phyloP scores from a whole-genome alignment of 345 rosid species.

The Physaria fendleri region DNA sequence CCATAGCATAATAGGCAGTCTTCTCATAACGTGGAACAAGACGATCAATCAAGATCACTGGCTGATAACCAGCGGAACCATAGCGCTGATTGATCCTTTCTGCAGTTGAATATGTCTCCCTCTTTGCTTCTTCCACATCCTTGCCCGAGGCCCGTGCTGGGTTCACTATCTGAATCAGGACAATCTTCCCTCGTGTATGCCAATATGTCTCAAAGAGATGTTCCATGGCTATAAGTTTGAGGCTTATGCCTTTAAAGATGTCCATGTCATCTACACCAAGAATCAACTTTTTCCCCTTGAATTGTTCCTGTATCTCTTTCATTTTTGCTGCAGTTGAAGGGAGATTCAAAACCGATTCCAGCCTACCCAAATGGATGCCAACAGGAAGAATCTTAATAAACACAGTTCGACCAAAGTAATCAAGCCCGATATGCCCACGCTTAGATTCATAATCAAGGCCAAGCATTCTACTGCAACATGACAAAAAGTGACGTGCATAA shows the following conservation, averaged over 20 bases:
- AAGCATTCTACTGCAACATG: slow-evolving; percentile 83
- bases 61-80: slow-evolving; percentile 53
- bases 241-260: slow-evolving; percentile 74
- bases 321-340: slow-evolving; percentile 51
- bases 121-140: slow-evolving; percentile 71
- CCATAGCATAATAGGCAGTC: slow-evolving; percentile 71
- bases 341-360: slow-evolving; percentile 61
- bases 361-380: slow-evolving; percentile 69
- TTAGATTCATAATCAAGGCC: slow-evolving; percentile 82
- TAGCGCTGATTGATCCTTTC: slow-evolving; percentile 55
- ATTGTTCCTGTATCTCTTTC: slow-evolving; percentile 52
- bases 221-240: slow-evolving; percentile 65
- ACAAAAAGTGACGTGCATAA: slow-evolving; percentile 69
- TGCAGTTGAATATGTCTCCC: slow-evolving; percentile 51
- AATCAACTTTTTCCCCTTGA: slow-evolving; percentile 56
- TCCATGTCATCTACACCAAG: slow-evolving; percentile 86
- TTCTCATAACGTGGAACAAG: slow-evolving; percentile 66
- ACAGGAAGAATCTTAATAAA: slow-evolving; percentile 66
- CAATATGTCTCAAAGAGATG: slow-evolving; percentile 54
- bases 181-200: slow-evolving; percentile 50
- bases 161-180: slow-evolving; percentile 70
- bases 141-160: slow-evolving; percentile 72
- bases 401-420: slow-evolving; percentile 77
- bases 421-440: slow-evolving; percentile 79
- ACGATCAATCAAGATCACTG: slow-evolving; percentile 66